A percentile compares a stretch with the other conserved stretches of the same genome.
These are phyloP conservation scores for Zangia roseola DNA, from an alignment of 768 basidiomycete species.

Conservation along the genomic window DNA sequence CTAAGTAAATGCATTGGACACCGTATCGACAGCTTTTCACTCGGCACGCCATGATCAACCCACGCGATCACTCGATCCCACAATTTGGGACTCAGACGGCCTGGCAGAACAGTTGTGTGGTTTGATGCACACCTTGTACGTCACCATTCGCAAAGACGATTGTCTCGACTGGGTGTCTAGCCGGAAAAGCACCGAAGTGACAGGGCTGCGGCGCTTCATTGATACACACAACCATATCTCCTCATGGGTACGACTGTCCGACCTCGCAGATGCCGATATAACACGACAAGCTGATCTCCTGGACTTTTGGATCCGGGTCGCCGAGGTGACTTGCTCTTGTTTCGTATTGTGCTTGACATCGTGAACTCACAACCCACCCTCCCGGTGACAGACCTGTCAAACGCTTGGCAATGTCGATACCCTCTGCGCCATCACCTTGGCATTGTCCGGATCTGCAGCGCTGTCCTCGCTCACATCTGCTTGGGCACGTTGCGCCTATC, in stretches of 20 bases:
- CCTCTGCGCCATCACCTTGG: slow-evolving; percentile 64
- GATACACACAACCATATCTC: slow-evolving; percentile 60
- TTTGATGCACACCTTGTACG: slow-evolving; percentile 67
- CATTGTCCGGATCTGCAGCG: slow-evolving; percentile 53
- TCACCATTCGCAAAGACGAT: slow-evolving; percentile 67
- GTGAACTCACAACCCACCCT: neutral
- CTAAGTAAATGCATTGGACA: neutral
- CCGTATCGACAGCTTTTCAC: slow-evolving; percentile 24
- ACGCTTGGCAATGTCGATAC: slow-evolving; percentile 63
- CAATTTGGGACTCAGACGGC: slow-evolving; percentile 58
- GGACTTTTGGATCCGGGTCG: slow-evolving; percentile 76
- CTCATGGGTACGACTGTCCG: slow-evolving; percentile 65
- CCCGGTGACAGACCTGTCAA: slow-evolving; percentile 20
- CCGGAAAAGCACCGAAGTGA: slow-evolving; percentile 36
- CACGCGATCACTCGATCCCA: slow-evolving; percentile 25
- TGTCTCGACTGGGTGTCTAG: slow-evolving; percentile 62
- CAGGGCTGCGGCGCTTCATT: slow-evolving; percentile 53
- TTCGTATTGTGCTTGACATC: neutral
- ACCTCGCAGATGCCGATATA: slow-evolving; percentile 51
- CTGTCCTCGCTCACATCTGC: slow-evolving; percentile 58
- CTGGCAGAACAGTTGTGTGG: slow-evolving; percentile 83
- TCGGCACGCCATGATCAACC: neutral
- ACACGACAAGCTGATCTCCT: slow-evolving; percentile 56
- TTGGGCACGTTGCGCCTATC: slow-evolving; percentile 62
- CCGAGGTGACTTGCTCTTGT: slow-evolving; percentile 53